Conservation (phyloP, 257 asterid genomes). For the Plantago major region DNA sequence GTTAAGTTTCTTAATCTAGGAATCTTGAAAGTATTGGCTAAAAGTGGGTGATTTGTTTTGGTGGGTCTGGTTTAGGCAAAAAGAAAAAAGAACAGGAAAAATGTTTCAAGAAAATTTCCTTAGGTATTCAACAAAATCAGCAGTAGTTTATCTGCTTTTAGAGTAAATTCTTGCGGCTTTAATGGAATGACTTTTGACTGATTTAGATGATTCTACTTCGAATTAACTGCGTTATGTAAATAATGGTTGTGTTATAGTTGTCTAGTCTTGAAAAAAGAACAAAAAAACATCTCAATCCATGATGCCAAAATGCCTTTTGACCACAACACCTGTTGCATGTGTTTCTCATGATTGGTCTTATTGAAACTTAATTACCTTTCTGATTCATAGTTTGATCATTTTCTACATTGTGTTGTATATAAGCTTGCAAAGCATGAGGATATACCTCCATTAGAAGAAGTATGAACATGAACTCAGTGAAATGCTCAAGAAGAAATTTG, state of each 20-base stretch:
- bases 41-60: constrained; percentile 24
- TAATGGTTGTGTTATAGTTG: background rate
- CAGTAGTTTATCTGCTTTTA: constrained; percentile 21
- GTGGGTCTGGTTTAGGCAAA: background rate
- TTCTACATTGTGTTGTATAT: no score
- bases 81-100: background rate
- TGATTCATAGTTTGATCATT: no score
- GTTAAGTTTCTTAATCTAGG: constrained; percentile 14
- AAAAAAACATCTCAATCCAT: constrained; percentile 25
- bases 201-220: constrained; percentile 15
- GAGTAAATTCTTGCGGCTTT: constrained; percentile 28
- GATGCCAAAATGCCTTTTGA: constrained; percentile 25
- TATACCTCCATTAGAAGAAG: no score
- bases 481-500: no score
- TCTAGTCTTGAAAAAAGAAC: constrained; percentile 15
- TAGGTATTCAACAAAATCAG: constrained; percentile 16
- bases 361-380: background rate
- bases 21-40: constrained; percentile 17
- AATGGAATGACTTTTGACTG: constrained; percentile 26
- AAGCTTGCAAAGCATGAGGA: no score
- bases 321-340: constrained; percentile 14
- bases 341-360: constrained; percentile 4
- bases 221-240: constrained; percentile 19
- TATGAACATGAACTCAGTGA: no score
- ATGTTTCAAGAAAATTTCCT: constrained; percentile 18